Conservation (phyloP, 192 early-diverging fungal species). For the Mortierella antarctica region DNA sequence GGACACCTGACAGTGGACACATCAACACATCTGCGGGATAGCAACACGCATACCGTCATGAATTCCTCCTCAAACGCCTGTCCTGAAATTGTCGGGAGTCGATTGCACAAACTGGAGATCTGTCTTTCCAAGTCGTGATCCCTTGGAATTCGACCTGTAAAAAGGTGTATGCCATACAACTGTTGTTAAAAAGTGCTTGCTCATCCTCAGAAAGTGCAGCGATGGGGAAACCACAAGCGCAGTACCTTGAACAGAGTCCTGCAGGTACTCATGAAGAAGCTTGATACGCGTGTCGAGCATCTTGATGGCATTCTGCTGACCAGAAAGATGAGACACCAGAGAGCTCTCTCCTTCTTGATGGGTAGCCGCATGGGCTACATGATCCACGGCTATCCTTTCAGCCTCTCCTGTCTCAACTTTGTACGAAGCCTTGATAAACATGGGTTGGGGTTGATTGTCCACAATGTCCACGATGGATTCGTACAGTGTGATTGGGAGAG, state of each 20-base stretch:
- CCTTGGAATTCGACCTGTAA: conserved; percentile 50
- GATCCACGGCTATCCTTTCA: conserved; percentile 89
- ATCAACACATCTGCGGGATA: not conserved
- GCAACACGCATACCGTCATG: conserved; percentile 61
- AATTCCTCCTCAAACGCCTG: conserved; percentile 79
- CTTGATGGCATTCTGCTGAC: conserved; percentile 83
- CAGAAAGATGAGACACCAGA: conserved; percentile 74
- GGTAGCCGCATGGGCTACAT: conserved; percentile 78
- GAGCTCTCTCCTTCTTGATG: conserved; percentile 64
- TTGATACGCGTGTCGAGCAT: conserved; percentile 82
- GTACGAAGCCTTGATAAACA: conserved; percentile 75
- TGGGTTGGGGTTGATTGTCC: conserved; percentile 61
- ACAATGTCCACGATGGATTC: conserved; percentile 81
- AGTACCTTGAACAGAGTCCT: conserved; percentile 74
- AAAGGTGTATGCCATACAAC: not conserved
- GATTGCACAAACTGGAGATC: conserved; percentile 76
- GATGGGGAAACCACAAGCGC: not conserved
- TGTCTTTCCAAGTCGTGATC: conserved; percentile 84
- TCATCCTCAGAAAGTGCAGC: not conserved
- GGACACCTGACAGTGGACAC: not conserved
- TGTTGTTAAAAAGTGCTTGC: not conserved
- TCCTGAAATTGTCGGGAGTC: conserved; percentile 76
- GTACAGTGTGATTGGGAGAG: conserved; percentile 81
- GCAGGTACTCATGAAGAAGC: conserved; percentile 76
- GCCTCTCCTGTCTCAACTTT: conserved; percentile 88